These are phyloP conservation scores for Botrytis paeoniae DNA, from an alignment of 2,329 filamentous ascomycete species.

Conservation along the genomic window DNA sequence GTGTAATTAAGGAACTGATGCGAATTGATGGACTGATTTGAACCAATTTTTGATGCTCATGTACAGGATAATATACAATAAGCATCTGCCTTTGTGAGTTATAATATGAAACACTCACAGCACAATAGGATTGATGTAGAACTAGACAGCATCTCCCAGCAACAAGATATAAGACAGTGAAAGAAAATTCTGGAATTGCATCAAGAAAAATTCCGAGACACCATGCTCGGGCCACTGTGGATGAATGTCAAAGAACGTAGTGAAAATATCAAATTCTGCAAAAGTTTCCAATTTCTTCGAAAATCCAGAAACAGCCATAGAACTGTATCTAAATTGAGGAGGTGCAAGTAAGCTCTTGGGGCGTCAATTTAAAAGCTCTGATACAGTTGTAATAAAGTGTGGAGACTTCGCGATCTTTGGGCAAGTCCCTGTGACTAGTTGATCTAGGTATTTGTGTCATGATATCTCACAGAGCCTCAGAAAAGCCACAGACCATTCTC, in stretches of 20 bases:
- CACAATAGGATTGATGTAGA: neutral
- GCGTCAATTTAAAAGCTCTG: neutral
- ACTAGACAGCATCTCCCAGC: neutral
- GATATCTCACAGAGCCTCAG: neutral
- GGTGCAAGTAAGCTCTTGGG: neutral
- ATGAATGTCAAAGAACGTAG: neutral
- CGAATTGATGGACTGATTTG: neutral
- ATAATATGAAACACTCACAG: neutral
- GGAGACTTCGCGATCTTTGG: neutral
- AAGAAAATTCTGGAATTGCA: neutral
- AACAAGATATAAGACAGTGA: neutral
- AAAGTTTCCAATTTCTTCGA: neutral
- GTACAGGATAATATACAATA: neutral
- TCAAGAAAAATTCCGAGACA: neutral
- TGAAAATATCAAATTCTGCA: neutral
- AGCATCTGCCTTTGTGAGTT: neutral
- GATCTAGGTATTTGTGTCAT: neutral
- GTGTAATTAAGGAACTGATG: neutral
- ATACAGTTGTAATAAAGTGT: neutral
- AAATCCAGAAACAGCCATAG: neutral
- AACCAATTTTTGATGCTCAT: neutral
- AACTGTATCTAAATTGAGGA: neutral
- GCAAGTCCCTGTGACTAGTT: neutral
- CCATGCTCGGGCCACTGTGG: too few relatives aligned
- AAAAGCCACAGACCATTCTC: too few relatives aligned